A percentile compares a stretch with the other conserved stretches of the same genome.
These are phyloP conservation scores for Colletotrichum aenigma DNA, from an alignment of 2,329 filamentous ascomycete species.

Conservation along the genomic window DNA sequence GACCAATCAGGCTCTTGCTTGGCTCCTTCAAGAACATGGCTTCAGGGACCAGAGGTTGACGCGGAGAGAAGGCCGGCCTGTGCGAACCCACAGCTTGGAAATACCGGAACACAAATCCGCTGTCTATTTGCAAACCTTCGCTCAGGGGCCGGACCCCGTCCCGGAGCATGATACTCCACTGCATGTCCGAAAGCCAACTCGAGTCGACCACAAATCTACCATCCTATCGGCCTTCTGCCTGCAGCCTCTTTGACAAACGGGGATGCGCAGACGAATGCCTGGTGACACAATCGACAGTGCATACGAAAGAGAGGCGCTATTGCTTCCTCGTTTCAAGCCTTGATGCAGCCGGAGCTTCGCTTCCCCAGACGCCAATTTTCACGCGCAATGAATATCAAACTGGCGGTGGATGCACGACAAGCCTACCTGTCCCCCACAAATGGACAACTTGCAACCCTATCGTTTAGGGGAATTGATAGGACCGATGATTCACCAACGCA, in stretches of 20 bases:
- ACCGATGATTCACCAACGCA: constrained; percentile 14
- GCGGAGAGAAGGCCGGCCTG: not conserved
- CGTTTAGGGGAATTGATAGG: constrained; percentile 21
- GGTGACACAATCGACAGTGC: not conserved
- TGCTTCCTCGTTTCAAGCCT: not conserved
- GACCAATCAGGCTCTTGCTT: not conserved
- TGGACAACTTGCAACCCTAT: constrained; percentile 13
- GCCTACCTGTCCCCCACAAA: constrained; percentile 21
- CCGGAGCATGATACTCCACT: not conserved
- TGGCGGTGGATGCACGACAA: constrained; percentile 20
- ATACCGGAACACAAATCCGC: not conserved
- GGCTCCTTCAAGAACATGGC: not conserved
- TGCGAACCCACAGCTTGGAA: not conserved
- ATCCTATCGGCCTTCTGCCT: not conserved
- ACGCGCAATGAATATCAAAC: constrained; percentile 28
- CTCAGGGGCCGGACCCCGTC: not conserved
- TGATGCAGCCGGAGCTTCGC: not conserved
- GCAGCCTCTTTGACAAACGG: not conserved
- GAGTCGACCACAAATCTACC: not conserved
- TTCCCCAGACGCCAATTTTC: not conserved
- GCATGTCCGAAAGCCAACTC: not conserved
- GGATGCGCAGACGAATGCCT: not conserved
- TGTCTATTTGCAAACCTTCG: not conserved
- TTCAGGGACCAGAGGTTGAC: not conserved
- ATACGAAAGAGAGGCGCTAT: not conserved